These are phyloP conservation scores for Candida boidinii DNA, from an alignment of 805 yeast species.

Conservation along the genomic window DNA sequence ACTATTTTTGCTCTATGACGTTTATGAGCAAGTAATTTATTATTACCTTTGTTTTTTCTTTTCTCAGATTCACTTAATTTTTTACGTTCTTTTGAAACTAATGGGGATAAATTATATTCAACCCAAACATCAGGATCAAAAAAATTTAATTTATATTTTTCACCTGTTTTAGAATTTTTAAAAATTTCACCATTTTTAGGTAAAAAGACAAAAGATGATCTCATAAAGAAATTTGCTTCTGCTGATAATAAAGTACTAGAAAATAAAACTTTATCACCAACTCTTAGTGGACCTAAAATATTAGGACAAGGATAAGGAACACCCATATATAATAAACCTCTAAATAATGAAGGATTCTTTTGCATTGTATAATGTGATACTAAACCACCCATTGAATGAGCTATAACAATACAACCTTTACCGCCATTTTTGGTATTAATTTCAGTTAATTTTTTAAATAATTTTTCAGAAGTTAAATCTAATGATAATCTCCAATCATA, in stretches of 20 bases:
- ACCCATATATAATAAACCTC: slow-evolving; percentile 77
- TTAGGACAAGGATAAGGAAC: slow-evolving; percentile 79
- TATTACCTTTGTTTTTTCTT: background rate
- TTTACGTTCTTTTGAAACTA: slow-evolving; percentile 38
- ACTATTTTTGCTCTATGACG: background rate
- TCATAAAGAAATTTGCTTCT: slow-evolving; percentile 81
- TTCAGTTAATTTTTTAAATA: slow-evolving; percentile 37
- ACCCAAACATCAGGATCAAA: slow-evolving; percentile 80
- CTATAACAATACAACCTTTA: slow-evolving; percentile 61
- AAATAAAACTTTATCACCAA: slow-evolving; percentile 71
- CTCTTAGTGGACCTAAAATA: slow-evolving; percentile 76
- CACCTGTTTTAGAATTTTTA: slow-evolving; percentile 49
- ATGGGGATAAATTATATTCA: slow-evolving; percentile 64
- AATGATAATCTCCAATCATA: slow-evolving; percentile 87
- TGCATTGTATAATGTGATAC: slow-evolving; percentile 76
- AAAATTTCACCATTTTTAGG: slow-evolving; percentile 74
- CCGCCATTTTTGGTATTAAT: slow-evolving; percentile 38
- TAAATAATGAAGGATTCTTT: slow-evolving; percentile 53
- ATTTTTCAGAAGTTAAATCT: slow-evolving; percentile 41
- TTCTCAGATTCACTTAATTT: background rate
- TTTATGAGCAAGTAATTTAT: background rate
- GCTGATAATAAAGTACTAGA: slow-evolving; percentile 69
- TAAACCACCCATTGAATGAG: slow-evolving; percentile 94
- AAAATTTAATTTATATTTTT: slow-evolving; percentile 58
- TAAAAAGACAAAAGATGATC: slow-evolving; percentile 71